These are phyloP conservation scores for Papiliotrema nemorosa DNA, from an alignment of 1,284 basidiomycete species.

Conservation along the genomic window DNA sequence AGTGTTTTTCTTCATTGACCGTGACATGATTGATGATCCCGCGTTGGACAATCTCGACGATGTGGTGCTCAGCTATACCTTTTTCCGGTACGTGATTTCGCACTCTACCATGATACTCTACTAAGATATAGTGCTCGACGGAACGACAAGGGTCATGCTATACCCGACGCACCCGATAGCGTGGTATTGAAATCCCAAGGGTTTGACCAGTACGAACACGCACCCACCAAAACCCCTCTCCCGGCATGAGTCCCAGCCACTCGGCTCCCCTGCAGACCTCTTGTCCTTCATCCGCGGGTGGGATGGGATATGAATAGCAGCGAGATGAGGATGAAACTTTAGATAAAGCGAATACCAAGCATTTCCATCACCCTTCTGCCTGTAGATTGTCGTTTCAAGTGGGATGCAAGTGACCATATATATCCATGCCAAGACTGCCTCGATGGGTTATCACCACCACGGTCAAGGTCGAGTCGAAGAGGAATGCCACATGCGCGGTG, in stretches of 20 bases:
- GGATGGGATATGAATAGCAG: no score
- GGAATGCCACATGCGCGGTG: no score
- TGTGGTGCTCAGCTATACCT: conserved; percentile 92
- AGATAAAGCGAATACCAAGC: no score
- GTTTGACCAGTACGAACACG: conserved; percentile 51
- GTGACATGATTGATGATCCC: conserved; percentile 90
- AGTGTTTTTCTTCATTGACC: conserved; percentile 97
- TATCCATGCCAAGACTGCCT: not conserved
- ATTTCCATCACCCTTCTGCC: no score
- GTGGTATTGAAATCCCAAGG: conserved; percentile 72
- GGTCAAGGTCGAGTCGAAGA: no score
- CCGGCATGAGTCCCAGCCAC: not conserved
- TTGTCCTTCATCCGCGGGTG: no score
- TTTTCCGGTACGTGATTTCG: conserved; percentile 70
- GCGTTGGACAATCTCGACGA: conserved; percentile 80
- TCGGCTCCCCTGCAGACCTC: no score
- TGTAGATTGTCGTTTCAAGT: no score
- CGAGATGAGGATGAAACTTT: no score
- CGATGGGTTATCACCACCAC: no score
- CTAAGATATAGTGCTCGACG: conserved; percentile 62
- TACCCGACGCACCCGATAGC: conserved; percentile 78
- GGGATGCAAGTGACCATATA: no score
- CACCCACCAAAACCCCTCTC: conserved; percentile 1
- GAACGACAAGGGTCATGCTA: conserved; percentile 73
- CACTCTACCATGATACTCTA: not conserved